Base-by-base conservation (phyloP, 1,284 basidiomycete species). In the Leccinum pallidistipes region DNA sequence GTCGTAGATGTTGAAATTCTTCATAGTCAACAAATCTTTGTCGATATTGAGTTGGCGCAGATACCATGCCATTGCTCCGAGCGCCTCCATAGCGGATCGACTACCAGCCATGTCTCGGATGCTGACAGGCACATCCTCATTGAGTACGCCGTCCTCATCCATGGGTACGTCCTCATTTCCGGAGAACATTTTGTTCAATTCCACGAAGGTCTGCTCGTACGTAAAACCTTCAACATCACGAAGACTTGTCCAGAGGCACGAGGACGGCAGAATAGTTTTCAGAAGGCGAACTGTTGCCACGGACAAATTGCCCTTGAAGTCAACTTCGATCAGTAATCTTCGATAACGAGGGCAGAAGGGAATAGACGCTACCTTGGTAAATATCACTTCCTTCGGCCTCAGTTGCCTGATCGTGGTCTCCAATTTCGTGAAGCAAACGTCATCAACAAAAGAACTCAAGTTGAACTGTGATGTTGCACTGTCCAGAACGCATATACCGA, bases 381-480 rank as follows among this genome's bases (percentile, higher is more conserved):
- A 94, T 10, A 99, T 77, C 27, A 98, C 77, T 74, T 99, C 97
- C 76, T 98, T 98, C 1, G 95, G 94, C 56, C 95, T 83, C 58
- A 98, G 80, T 71, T 98, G 96, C 62, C 97, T 84, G 77, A 99
- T 86, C 71, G 98, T 79, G 0, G 97, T 99, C 79, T 99, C 97
- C 64, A 99, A 79, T 69, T 89, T 90, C 3, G 97, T 98, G 45
- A 95, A 85, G 68, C 92, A 95, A 14, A 93, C 83, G 73, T 99
- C 97, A 70, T 99, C 97, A 61, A 92, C 86, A 72, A 99, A 98
- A 1, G 85, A 82, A 58, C 92, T 91, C 69, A 99, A 75, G 68
- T 95, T 92, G 80, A 99, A 99, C 74, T 98, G 92, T 62, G 95
- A 97, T 0, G 97, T 99, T 7, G 96, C 86, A 62, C 95, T 96